Evolutionary conservation across 2,329 filamentous ascomycete species (phyloP).

Genomic region (Fusarium anguioides): DNA sequence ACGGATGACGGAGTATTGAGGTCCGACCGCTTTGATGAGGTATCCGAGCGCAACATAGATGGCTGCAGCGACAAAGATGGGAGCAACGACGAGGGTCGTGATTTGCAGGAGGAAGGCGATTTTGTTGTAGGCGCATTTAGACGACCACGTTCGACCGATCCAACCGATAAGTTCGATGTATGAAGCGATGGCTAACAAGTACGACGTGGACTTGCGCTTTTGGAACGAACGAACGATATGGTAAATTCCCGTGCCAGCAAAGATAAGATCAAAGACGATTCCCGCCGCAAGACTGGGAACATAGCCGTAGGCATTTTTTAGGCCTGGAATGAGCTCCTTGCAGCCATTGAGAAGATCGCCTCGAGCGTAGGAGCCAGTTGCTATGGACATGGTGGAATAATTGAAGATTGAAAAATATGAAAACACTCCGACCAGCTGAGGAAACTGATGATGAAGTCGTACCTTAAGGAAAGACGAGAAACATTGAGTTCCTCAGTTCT

Average conservation of each 20-base stretch:
- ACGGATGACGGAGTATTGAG: conserved; percentile 55
- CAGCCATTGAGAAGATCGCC: conserved; percentile 38
- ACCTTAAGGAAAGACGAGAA: not conserved
- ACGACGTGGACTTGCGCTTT: conserved; percentile 33
- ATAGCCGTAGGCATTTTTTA: conserved; percentile 36
- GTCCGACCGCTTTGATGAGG: conserved; percentile 58
- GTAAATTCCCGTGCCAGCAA: conserved; percentile 24
- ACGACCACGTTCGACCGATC: conserved; percentile 60
- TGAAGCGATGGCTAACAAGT: conserved; percentile 27
- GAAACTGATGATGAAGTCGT: too few relatives aligned
- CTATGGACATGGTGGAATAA: conserved; percentile 22
- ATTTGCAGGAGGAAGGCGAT: conserved; percentile 63
- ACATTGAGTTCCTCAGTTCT: not conserved
- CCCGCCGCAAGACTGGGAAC: conserved; percentile 35
- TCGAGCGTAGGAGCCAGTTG: conserved; percentile 26
- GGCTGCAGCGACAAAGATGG: conserved; percentile 63
- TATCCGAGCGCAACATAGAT: conserved; percentile 61
- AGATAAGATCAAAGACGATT: conserved; percentile 36
- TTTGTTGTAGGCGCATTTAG: conserved; percentile 60
- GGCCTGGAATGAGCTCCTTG: conserved; percentile 30
- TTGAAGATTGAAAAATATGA: not conserved
- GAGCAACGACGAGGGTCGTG: conserved; percentile 56
- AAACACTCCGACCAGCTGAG: too few relatives aligned
- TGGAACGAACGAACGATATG: conserved; percentile 36
- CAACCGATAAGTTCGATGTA: conserved; percentile 58